A percentile compares a stretch with the other conserved stretches of the same genome.
Conservation (phyloP, 2,329 filamentous ascomycete species). For the Trichophyton benhamiae region DNA sequence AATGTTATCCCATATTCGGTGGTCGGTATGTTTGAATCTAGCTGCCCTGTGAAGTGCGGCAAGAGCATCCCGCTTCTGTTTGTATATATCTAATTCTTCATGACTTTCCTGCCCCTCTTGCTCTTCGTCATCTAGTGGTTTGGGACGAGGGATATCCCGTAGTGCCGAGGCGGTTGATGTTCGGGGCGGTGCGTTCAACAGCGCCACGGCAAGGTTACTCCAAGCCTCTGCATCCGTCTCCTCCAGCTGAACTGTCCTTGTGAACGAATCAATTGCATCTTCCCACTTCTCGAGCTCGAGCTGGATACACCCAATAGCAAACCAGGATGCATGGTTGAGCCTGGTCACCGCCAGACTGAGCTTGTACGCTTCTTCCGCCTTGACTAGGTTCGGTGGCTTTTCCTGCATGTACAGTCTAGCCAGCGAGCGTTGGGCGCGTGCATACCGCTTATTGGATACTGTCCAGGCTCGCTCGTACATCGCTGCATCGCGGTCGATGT, state of each 20-base stretch:
- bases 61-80: constrained; percentile 61
- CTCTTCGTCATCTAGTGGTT: constrained; percentile 20
- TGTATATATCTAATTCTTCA: constrained; percentile 39
- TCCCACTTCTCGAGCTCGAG: constrained; percentile 65
- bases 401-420: constrained; percentile 62
- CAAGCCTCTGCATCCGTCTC: constrained; percentile 85
- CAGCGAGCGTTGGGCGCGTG: constrained; percentile 75
- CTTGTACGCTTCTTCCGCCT: constrained; percentile 64
- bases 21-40: constrained; percentile 68
- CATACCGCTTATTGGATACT: constrained; percentile 66
- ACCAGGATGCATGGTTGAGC: constrained; percentile 75
- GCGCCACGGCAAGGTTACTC: constrained; percentile 82
- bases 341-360: constrained; percentile 68
- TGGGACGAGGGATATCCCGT: constrained; percentile 14
- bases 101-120: constrained; percentile 7
- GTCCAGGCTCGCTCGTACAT: constrained; percentile 84
- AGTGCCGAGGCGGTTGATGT: not conserved
- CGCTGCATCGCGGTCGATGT: constrained; percentile 61
- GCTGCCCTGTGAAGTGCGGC: constrained; percentile 79
- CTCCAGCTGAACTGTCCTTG: constrained; percentile 68
- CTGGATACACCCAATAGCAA: constrained; percentile 75
- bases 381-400: constrained; percentile 47
- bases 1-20: constrained; percentile 94
- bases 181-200: constrained; percentile 43
- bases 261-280: constrained; percentile 72